Base-by-base conservation (phyloP, 371 early-diverging fungal species). In the Mucor velutinosus region DNA sequence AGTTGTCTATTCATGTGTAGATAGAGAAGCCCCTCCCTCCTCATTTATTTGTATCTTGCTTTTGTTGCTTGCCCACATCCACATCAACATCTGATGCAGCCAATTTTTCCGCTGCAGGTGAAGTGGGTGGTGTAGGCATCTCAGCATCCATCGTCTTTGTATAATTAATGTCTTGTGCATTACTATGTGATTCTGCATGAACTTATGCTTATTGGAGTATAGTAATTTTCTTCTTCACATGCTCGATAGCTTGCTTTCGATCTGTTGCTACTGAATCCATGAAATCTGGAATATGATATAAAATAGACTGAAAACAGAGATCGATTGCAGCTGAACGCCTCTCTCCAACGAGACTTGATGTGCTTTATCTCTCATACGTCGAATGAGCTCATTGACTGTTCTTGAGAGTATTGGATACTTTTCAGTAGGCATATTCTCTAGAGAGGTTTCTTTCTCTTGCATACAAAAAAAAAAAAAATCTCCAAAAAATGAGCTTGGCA, bases 401-500 rank as follows among this genome's bases (percentile, higher is more conserved):
- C 29, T 29, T 12, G 21, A 0, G 3, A 61, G 33, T 19, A 45
- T 25, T 17, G 67, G 62, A 23, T 61, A 61, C 17, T 39, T 57
- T 57, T 75, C 57, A 2, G 66, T 69, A 15, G 66, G 51, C 11
- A 67, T 55, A n/a, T 67, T 32, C 29, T 63, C 64, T 7, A 63
- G 39, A 4, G 1, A 15, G 19, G 51, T 51, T 33, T 62, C 62
- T 21, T 62, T 62, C 29, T 39, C 60, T 14, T 51, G 37, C 60
- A 66, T 66, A 4, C 67, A 68, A 61, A 79, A 76, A 55, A 85
- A 84, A 68, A 61, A 79, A 76, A 55, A 85, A 84, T 43, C 82
- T 79, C 69, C 76, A 72, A 73, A 84, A 86, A 76, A 83, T 79
- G n/a, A 78, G 73, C 58, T 82, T 71, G 27, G 90, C 87, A 77